These are phyloP conservation scores for Marchantia polymorpha DNA, from an alignment of 225 moss, liverwort and hornwort species.

Conservation along the genomic window DNA sequence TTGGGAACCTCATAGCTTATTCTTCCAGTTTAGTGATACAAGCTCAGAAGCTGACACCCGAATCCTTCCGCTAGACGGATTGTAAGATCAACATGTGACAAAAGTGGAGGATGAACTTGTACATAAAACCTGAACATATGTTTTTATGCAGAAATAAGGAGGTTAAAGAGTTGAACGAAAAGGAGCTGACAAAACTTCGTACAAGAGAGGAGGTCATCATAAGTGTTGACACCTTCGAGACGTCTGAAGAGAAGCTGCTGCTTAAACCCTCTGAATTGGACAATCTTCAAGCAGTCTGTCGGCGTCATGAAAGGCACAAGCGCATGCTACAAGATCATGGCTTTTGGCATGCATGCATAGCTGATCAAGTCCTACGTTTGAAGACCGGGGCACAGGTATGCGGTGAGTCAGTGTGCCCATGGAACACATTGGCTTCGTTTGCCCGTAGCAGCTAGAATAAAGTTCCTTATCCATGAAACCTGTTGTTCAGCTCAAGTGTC, in stretches of 20 bases:
- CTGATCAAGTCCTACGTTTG: conserved; percentile 43
- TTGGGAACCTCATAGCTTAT: not conserved
- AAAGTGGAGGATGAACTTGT: too few species aligned
- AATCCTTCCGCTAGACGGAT: too few species aligned
- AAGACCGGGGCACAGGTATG: conserved; percentile 78
- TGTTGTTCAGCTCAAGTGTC: not conserved
- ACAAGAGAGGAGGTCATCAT: conserved; percentile 41
- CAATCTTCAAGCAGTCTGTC: conserved; percentile 11
- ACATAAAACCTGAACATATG: not conserved
- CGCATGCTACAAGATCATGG: conserved; percentile 38
- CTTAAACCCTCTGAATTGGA: conserved; percentile 4
- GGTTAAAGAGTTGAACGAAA: conserved; percentile 54
- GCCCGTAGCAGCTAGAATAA: too few species aligned
- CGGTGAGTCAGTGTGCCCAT: conserved; percentile 10
- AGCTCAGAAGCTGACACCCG: too few species aligned
- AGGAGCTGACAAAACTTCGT: conserved; percentile 45
- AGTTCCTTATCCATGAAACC: not conserved
- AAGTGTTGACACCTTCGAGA: conserved; percentile 41
- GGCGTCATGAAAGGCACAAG: conserved; percentile 36
- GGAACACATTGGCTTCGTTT: conserved; percentile 3
- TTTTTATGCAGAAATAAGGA: conserved; percentile 49
- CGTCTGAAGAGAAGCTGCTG: conserved; percentile 42
- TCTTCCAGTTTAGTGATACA: not conserved
- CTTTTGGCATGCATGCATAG: conserved; percentile 62
- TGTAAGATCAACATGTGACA: too few species aligned